These are phyloP conservation scores for Populus trichocarpa DNA, from an alignment of 441 rosid genomes.

Conservation along the genomic window DNA sequence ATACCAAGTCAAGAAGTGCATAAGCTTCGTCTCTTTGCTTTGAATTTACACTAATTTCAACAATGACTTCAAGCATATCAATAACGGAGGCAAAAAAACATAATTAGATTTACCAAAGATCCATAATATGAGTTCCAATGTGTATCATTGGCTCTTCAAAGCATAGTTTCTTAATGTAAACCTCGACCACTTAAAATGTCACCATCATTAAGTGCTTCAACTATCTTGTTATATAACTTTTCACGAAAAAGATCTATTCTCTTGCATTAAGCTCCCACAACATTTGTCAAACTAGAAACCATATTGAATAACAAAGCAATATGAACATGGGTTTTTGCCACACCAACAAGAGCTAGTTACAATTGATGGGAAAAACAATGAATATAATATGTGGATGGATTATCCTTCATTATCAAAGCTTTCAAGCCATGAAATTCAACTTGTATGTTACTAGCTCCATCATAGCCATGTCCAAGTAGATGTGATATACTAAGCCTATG, in stretches of 20 bases:
- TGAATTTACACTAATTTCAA: too few species aligned
- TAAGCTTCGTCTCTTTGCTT: rapidly evolving
- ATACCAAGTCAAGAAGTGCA: too few species aligned
- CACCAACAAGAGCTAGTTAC: too few species aligned
- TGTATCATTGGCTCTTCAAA: background rate
- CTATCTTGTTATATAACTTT: background rate
- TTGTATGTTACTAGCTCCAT: background rate
- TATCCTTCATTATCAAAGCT: background rate
- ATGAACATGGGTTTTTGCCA: too few species aligned
- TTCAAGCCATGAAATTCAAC: background rate
- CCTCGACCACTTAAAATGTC: background rate
- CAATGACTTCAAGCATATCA: too few species aligned
- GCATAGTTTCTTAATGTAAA: background rate
- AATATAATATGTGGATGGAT: background rate
- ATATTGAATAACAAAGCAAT: too few species aligned
- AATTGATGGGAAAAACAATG: too few species aligned
- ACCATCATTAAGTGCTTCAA: too few species aligned
- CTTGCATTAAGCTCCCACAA: too few species aligned
- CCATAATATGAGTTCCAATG: background rate
- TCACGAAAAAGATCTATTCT: too few species aligned
- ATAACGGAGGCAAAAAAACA: background rate
- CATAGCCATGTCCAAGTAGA: background rate
- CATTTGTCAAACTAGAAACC: background rate
- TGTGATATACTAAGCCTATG: background rate
- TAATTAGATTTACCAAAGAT: too few species aligned